Percentiles rank a stretch among this genome's conserved stretches.
These are phyloP conservation scores for Conticribra guillardii DNA, from an alignment of 108 stramenopile species.

Conservation along the genomic window DNA sequence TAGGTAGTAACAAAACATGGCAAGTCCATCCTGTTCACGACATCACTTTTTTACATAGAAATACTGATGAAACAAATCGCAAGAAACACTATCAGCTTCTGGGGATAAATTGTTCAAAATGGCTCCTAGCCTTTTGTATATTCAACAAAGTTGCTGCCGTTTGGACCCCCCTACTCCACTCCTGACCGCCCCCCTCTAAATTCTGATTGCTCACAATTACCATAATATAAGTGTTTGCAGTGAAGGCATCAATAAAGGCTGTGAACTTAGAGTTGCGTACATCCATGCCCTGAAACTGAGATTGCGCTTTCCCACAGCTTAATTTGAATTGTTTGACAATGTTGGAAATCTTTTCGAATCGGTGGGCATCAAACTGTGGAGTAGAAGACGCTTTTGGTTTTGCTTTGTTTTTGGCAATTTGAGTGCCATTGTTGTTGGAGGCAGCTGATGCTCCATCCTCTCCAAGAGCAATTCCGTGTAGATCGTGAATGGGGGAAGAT, in stretches of 20 bases:
- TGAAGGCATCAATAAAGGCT: conserved; percentile 96
- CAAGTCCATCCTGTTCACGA: no score
- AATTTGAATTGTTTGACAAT: conserved; percentile 99
- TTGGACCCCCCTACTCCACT: conserved; percentile 59
- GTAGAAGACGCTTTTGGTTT: conserved; percentile 41
- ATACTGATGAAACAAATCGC: no score
- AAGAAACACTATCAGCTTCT: conserved; percentile 43
- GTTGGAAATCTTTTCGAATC: conserved; percentile 99
- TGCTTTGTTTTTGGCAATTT: conserved; percentile 10
- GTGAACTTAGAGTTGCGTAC: conserved; percentile 91
- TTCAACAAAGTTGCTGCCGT: conserved; percentile 92
- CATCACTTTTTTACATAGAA: no score
- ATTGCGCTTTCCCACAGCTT: conserved; percentile 93
- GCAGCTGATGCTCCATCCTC: conserved; percentile 9
- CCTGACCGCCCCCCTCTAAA: conserved; percentile 16
- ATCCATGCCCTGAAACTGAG: conserved; percentile 97
- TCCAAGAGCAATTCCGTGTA: conserved; percentile 5
- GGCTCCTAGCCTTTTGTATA: conserved; percentile 90
- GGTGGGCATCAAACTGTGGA: conserved; percentile 95
- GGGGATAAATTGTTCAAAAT: conserved; percentile 94
- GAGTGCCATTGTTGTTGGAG: background rate
- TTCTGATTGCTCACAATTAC: conserved; percentile 89
- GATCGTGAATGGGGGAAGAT: conserved; percentile 25
- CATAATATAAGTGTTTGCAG: conserved; percentile 98
- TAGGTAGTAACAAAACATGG: no score